Percentiles rank a stretch among this genome's conserved stretches.
phyloP scores from a whole-genome alignment of 2,329 filamentous ascomycete genomes.

The Colletotrichum siamense region DNA sequence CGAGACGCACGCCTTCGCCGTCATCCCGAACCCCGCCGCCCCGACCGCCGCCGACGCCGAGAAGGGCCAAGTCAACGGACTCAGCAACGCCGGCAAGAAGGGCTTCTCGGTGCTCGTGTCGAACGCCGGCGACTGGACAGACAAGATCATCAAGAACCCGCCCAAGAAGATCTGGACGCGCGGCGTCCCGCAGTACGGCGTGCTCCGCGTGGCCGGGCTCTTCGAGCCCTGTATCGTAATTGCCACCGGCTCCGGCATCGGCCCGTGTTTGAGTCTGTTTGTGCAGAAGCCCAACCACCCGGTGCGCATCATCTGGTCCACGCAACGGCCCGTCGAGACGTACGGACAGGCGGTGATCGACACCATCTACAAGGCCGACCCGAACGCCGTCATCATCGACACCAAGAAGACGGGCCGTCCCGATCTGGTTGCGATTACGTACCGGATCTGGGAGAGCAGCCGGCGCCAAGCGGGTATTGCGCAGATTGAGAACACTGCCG shows the following conservation, averaged over 20 bases:
- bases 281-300: slow-evolving; percentile 46
- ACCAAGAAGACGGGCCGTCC: slow-evolving; percentile 64
- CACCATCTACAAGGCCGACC: slow-evolving; percentile 62
- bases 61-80: neutral
- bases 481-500: neutral
- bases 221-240: slow-evolving; percentile 71
- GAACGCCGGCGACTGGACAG: slow-evolving; percentile 79
- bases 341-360: slow-evolving; percentile 65
- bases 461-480: slow-evolving; percentile 9
- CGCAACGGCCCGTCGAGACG: slow-evolving; percentile 64
- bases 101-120: slow-evolving; percentile 75
- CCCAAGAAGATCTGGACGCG: slow-evolving; percentile 71
- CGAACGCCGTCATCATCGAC: slow-evolving; percentile 70
- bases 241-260: slow-evolving; percentile 76
- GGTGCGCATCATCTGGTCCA: slow-evolving; percentile 73
- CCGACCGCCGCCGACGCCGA: slow-evolving; percentile 7
- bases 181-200: slow-evolving; percentile 70
- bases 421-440: slow-evolving; percentile 48
- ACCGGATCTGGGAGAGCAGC: slow-evolving; percentile 29
- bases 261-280: slow-evolving; percentile 65
- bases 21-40: slow-evolving; percentile 63
- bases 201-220: slow-evolving; percentile 70
- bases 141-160: slow-evolving; percentile 63
- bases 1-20: slow-evolving; percentile 81
- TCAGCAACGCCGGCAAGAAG: slow-evolving; percentile 40